Evolutionary conservation across 148 eudicot species (phyloP).

Genomic region (Pouteria glomerata): DNA sequence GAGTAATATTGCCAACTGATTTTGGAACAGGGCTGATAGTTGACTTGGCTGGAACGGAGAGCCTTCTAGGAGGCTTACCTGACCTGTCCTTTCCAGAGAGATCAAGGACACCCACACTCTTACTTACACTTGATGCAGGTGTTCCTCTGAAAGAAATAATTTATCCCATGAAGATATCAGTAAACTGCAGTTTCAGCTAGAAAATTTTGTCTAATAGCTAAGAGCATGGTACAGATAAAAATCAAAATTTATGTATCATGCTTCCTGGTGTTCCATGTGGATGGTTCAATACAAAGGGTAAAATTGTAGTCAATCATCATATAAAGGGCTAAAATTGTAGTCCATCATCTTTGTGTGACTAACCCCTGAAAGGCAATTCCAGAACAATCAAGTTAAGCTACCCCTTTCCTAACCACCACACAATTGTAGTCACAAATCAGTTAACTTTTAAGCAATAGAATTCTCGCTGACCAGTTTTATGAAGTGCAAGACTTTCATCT

Average conservation of each 20-base stretch:
- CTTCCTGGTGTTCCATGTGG: neutral
- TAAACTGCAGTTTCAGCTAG: neutral
- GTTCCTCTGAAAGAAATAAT: slow-evolving; percentile 42
- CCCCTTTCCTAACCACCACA: neutral
- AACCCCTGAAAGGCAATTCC: neutral
- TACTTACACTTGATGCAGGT: slow-evolving; percentile 48
- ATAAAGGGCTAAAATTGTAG: neutral
- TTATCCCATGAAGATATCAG: neutral
- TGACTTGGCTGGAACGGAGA: slow-evolving; percentile 61
- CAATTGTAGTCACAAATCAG: too few relatives aligned
- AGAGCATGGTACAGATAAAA: too few relatives aligned
- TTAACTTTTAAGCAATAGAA: too few relatives aligned
- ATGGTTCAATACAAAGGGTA: neutral
- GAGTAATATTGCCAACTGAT: slow-evolving; percentile 42
- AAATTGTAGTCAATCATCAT: neutral
- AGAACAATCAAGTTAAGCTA: neutral
- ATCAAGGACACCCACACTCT: slow-evolving; percentile 66
- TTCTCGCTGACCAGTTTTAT: too few relatives aligned
- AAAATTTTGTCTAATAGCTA: too few relatives aligned
- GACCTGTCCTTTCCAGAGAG: slow-evolving; percentile 62
- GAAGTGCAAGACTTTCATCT: neutral
- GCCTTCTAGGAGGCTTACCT: slow-evolving; percentile 73
- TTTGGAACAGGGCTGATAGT: slow-evolving; percentile 46
- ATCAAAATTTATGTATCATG: neutral
- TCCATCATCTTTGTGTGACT: neutral